Conservation (phyloP, 306 rosid species). For the Prunus armeniaca region DNA sequence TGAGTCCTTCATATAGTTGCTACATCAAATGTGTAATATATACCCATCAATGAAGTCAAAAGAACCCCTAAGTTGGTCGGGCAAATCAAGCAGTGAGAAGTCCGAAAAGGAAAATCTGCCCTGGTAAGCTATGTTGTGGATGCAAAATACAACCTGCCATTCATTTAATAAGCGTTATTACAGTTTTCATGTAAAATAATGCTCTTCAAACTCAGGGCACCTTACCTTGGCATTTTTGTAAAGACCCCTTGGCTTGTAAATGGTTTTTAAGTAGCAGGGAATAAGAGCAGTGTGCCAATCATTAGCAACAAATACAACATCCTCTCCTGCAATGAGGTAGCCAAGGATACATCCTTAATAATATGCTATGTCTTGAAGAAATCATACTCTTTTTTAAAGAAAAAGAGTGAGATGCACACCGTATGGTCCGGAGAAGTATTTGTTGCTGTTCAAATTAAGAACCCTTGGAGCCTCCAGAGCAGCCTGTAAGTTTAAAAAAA, state of each 20-base stretch:
- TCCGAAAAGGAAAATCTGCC: constrained; percentile 44
- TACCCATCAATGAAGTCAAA: constrained; percentile 52
- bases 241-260: constrained; percentile 39
- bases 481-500: constrained; percentile 33
- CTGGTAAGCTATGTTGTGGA: constrained; percentile 58
- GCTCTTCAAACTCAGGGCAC: not conserved
- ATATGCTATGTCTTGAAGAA: not conserved
- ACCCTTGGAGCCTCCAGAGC: constrained; percentile 49
- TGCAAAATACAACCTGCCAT: constrained; percentile 47
- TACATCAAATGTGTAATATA: not conserved
- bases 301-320: constrained; percentile 39
- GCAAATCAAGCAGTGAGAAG: constrained; percentile 36
- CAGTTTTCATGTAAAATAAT: constrained; percentile 2
- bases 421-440: constrained; percentile 46
- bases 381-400: not conserved
- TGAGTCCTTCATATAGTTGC: not conserved
- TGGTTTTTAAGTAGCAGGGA: constrained; percentile 45
- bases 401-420: constrained; percentile 23
- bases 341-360: not conserved
- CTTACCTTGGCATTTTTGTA: constrained; percentile 45
- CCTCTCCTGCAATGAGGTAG: constrained; percentile 36
- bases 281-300: constrained; percentile 55
- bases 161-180: not conserved
- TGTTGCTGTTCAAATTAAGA: constrained; percentile 37
- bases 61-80: constrained; percentile 37